Evolutionary conservation across 2,329 filamentous ascomycete genomes (phyloP), one percentile per base, ranked within the genome.

Genomic region (Sclerotinia trifoliorum): DNA sequence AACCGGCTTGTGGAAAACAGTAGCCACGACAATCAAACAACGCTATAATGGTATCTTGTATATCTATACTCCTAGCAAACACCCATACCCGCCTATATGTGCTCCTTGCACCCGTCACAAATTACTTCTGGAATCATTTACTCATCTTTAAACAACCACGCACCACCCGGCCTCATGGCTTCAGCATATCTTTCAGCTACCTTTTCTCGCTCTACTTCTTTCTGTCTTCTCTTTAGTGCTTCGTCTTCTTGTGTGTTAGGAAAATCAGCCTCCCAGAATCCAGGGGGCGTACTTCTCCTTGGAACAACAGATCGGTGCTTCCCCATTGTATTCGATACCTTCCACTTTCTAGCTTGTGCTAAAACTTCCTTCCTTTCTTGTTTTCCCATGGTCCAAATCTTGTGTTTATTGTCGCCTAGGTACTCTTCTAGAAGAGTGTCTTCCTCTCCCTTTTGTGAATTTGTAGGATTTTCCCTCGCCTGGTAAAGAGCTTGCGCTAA

Each of bases 181-280:
- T 98, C 93, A 62, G 88, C 83, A 79, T 92, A 90, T 75, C 93
- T 86, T 75, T 92, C 88, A 72, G 88, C 84, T 1, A 97, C 83
- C 67, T 86, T 84, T 62, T 86, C 82, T 72, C 83, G 84, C 76
- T 91, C 89, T 69, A 86, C 80, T 73, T 83, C 83, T n/a, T 82
- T 83, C 0, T 90, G 90, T 75, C 88, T 87, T 69, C 84, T 83
- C 68, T 85, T 85, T 74, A 94, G 87, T 65, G 83, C 81, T 73
- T 86, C 82, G 39, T 89, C 80, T 78, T 97, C 92, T 77, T 98
- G 95, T 1, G 95, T 97, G 35, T 82, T 88, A 1, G 94, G 94
- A 77, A 99, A 96, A 73, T 96, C 94, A 1, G 90, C 85, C 66
- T 92, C 85, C 95, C 95, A 99, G 77, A 92, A 98, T 0, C 93